Evolutionary conservation across 2,329 filamentous ascomycete species (phyloP).

Genomic region (Alternaria sp.): DNA sequence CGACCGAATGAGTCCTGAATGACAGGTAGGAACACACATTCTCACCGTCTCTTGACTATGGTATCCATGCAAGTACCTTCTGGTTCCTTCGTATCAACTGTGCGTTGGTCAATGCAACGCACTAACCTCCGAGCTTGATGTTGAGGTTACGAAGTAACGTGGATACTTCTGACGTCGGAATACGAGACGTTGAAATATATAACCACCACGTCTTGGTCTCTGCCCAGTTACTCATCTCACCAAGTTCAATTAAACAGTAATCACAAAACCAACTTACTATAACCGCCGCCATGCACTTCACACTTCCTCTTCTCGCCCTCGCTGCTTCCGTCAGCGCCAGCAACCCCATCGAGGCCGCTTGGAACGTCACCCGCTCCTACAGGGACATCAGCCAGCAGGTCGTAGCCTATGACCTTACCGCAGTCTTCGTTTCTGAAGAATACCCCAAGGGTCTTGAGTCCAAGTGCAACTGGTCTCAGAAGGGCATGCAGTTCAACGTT

Average conservation of each 20-base stretch:
- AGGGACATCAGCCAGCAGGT: conserved; percentile 3
- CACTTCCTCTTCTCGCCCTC: not conserved
- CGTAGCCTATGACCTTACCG: not conserved
- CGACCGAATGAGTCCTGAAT: not conserved
- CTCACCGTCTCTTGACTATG: conserved; percentile 4
- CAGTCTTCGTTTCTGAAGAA: conserved; percentile 1
- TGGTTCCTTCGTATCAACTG: not conserved
- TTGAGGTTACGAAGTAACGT: conserved; percentile 3
- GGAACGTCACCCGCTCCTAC: conserved; percentile 5
- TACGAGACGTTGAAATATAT: conserved; percentile 1
- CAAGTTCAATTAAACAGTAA: not conserved
- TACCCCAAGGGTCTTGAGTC: conserved; percentile 1
- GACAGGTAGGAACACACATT: not conserved
- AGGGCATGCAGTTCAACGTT: not conserved
- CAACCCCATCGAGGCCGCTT: conserved; percentile 4
- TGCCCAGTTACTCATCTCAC: not conserved
- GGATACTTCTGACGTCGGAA: conserved; percentile 7
- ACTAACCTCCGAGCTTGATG: not conserved
- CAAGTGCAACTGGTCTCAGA: not conserved
- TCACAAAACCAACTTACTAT: not conserved
- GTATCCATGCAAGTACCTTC: conserved; percentile 1
- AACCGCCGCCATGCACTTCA: not conserved
- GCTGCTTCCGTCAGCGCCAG: conserved; percentile 3
- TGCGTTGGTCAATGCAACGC: not conserved
- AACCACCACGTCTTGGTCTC: not conserved